A percentile compares a stretch with the other conserved stretches of the same genome.
Evolutionary conservation across 768 basidiomycete genomes (phyloP).

Genomic region (Pleurotus sapidus): DNA sequence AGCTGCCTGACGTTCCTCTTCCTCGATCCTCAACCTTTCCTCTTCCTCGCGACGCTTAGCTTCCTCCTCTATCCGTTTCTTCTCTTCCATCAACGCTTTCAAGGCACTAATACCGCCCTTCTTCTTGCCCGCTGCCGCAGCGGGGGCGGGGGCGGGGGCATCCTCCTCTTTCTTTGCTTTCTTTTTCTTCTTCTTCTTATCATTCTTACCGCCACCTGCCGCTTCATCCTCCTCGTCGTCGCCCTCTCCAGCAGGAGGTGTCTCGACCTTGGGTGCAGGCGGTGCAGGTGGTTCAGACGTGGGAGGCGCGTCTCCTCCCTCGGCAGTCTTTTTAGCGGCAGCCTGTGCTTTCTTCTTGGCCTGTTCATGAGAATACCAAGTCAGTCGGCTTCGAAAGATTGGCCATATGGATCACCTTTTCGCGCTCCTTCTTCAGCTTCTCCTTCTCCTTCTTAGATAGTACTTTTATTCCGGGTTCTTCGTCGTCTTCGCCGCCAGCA

Average conservation of each 20-base stretch:
- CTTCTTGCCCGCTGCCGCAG: constrained; percentile 57
- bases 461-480: constrained; percentile 57
- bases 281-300: constrained; percentile 21
- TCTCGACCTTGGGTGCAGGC: constrained; percentile 19
- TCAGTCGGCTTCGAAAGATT: constrained; percentile 1
- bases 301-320: constrained; percentile 23
- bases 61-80: constrained; percentile 87
- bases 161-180: constrained; percentile 64
- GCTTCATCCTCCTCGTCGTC: constrained; percentile 70
- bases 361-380: constrained; percentile 35
- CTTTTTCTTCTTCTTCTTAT: constrained; percentile 86
- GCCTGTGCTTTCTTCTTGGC: constrained; percentile 95
- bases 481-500: constrained; percentile 33
- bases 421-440: constrained; percentile 93
- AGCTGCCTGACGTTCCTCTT: constrained; percentile 76
- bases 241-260: constrained; percentile 41
- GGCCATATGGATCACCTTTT: constrained; percentile 60
- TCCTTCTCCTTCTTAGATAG: constrained; percentile 97
- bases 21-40: constrained; percentile 77
- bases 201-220: constrained; percentile 45
- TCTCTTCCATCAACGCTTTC: constrained; percentile 90
- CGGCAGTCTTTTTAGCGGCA: constrained; percentile 70
- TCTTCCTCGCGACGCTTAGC: constrained; percentile 70
- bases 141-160: constrained; percentile 29
- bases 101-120: constrained; percentile 80